Base-by-base conservation (phyloP, 2,329 filamentous ascomycete genomes). In the Penicillium freii region DNA sequence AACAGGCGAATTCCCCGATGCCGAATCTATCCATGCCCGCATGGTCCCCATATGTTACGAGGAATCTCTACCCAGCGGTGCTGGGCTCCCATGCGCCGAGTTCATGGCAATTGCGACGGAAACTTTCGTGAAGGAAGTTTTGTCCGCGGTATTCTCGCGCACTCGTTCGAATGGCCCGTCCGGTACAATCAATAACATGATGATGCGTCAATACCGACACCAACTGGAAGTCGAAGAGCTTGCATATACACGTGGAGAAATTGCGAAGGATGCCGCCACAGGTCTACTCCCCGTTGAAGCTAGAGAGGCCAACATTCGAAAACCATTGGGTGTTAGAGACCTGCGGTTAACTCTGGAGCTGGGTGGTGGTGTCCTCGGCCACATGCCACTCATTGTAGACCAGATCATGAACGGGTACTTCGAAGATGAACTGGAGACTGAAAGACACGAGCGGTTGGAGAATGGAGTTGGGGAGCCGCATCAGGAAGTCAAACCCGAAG, bases 271-370 rank as follows among this genome's bases (percentile, higher is more conserved):
- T 57, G 87, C 89, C 58, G 74, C 76, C 21, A 87, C 84, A 47
- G 92, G 92, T 1, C 75, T 96, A 29, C 77, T 97, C 6, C 93
- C 92, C 0, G 78, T 92, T 36, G 92, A 97, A 73, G 85, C 89
- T 3, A 91, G 89, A 70, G 87, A 88, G 52, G 87, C 89, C 17
- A 84, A 84, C 54, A 85, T 88, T 65, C 82, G 91, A 39, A 84
- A 86, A 6, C 85, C 90, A 0, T 75, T 97, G 1, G 87, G 87
- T 15, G 88, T 93, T 77, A 85, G 87, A 19, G 93, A 97, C 71
- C 75, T 97, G 47, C 83, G 89, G 38, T 78, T 96, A 3, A 86
- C 90, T 0, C 73, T 96, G 17, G 85, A 89, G 58, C 82, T 96
- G 62, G 87, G 88, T 13, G 90, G 94, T 53, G 85, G 84, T 27